Base-by-base conservation (phyloP, 345 rosid species). In the Hibiscus syriacus region DNA sequence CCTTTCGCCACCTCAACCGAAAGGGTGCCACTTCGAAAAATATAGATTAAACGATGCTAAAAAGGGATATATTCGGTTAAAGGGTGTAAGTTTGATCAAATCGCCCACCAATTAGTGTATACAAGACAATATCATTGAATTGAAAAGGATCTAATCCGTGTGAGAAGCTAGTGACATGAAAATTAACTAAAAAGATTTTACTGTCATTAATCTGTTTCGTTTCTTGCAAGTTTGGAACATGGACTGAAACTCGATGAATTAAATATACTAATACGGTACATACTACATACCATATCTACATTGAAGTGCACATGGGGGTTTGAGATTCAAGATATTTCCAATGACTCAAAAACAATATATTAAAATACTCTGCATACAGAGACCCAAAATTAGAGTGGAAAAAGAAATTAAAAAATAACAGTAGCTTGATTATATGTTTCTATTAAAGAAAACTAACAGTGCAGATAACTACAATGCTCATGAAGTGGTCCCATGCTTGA, bases 261-360 rank as follows among this genome's bases (percentile, higher is more conserved):
- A n/a, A 39, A 7, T 34, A 49, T 45, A 45, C 50, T 45, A 2
- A 5, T 1, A 45, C 14, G 14, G 13, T 38, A n/a, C n/a, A 38
- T n/a, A n/a, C n/a, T n/a, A n/a, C 41, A 38, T 10, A 38, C 41
- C 3, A 14, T 43, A 45, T 45, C n/a, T 45, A 14, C 17, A 16
- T 45, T 34, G 38, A 49, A 70, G 73, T 16, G 67, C 67, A 70
- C 52, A 70, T 60, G 67, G 71, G 55, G 23, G 39, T 0, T 43
- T 68, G 55, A 41, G 54, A 25, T 39, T 67, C 62, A 54, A 32
- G 41, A 43, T 68, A 55, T 43, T 55, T 41, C 54, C 64, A 41
- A 27, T 49, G 49, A 30, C 29, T 66, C 43, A 23, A 30, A 46
- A 55, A 41, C 50, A 38, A 56, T 16, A 56, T 68, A 41, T 34